Evolutionary conservation across 768 basidiomycete species (phyloP).

Genomic region (Kwoniella mangroviensis): DNA sequence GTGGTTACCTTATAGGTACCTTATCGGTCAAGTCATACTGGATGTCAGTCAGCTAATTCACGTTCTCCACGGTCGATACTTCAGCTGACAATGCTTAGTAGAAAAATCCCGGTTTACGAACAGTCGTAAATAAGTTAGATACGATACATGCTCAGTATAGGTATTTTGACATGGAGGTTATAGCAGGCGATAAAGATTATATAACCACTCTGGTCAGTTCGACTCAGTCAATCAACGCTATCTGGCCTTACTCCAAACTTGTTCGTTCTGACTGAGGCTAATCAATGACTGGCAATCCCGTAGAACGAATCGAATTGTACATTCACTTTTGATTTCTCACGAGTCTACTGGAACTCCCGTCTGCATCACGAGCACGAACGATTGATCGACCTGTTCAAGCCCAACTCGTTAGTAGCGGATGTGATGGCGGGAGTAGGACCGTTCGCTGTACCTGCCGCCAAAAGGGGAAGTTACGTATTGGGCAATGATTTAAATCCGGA

Average conservation of each 20-base stretch:
- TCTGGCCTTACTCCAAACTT: no score
- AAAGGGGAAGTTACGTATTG: constrained; percentile 83
- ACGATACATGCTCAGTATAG: constrained; percentile 83
- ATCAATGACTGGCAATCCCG: neutral
- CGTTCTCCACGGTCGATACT: neutral
- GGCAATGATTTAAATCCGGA: constrained; percentile 95
- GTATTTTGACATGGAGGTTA: constrained; percentile 93
- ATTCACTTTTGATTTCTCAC: constrained; percentile 91
- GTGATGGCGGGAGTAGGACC: constrained; percentile 98
- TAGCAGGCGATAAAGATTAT: constrained; percentile 87
- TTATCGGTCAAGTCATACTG: constrained; percentile 89
- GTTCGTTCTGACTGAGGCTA: no score
- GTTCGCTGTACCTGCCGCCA: constrained; percentile 90
- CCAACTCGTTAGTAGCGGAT: constrained; percentile 76
- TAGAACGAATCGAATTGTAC: constrained; percentile 83
- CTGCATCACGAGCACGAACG: constrained; percentile 89
- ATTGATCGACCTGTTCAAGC: constrained; percentile 72
- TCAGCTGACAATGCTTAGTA: constrained; percentile 52
- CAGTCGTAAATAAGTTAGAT: constrained; percentile 94
- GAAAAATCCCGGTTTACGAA: constrained; percentile 84
- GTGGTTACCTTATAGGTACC: constrained; percentile 85
- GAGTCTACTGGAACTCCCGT: constrained; percentile 98
- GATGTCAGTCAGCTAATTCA: constrained; percentile 66
- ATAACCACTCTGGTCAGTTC: constrained; percentile 81
- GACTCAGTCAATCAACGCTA: neutral